A percentile compares a stretch with the other conserved stretches of the same genome.
phyloP scores from a whole-genome alignment of 768 basidiomycete species.

The Tricholoma terreum region DNA sequence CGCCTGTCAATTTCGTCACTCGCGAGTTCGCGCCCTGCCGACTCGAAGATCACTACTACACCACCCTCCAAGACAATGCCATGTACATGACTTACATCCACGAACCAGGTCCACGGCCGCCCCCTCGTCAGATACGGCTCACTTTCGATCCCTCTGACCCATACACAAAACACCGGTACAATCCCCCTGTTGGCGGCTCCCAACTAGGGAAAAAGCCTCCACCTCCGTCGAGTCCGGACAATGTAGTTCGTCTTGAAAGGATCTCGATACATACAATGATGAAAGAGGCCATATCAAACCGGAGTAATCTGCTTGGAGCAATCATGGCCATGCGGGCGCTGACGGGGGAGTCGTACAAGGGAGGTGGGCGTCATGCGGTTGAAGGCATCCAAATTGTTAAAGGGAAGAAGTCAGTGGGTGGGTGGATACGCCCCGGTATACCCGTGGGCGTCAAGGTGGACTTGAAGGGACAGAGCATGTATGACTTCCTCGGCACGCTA shows the following conservation, averaged over 20 bases:
- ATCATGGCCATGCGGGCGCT: conserved; percentile 87
- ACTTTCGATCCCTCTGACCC: conserved; percentile 77
- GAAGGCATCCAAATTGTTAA: conserved; percentile 78
- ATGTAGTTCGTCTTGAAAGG: conserved; percentile 73
- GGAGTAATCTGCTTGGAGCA: conserved; percentile 72
- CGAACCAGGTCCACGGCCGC: conserved; percentile 50
- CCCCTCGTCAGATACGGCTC: conserved; percentile 57
- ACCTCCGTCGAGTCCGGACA: conserved; percentile 62
- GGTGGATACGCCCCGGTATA: conserved; percentile 81
- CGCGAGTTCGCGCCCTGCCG: conserved; percentile 73
- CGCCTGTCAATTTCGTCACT: conserved; percentile 61
- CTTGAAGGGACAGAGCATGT: conserved; percentile 89
- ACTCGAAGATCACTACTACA: conserved; percentile 79
- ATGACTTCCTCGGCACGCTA: conserved; percentile 85
- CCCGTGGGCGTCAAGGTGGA: conserved; percentile 90
- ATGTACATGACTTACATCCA: conserved; percentile 96
- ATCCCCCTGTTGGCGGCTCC: conserved; percentile 71
- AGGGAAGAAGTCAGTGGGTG: conserved; percentile 66
- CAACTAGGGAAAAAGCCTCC: conserved; percentile 65
- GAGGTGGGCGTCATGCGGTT: conserved; percentile 65
- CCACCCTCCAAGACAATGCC: conserved; percentile 79
- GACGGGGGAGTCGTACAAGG: conserved; percentile 75
- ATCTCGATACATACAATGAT: conserved; percentile 86
- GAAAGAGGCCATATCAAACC: conserved; percentile 73
- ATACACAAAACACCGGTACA: conserved; percentile 75